Percentiles rank a stretch among this genome's conserved stretches.
Conservation (phyloP, 2,329 filamentous ascomycete species). For the Cadophora sp. region DNA sequence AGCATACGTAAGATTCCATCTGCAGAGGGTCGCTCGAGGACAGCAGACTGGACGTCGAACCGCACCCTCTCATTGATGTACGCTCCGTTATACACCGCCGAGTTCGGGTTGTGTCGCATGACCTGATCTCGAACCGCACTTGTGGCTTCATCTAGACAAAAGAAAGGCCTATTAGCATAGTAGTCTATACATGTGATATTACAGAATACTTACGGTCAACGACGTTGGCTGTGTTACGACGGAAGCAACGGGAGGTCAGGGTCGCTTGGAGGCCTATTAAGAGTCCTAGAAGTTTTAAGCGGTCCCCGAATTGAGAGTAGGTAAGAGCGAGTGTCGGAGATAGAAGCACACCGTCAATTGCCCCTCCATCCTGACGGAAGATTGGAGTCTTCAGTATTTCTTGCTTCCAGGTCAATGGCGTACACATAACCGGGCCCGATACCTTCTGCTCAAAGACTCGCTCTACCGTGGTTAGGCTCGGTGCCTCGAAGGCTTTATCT, state of each 20-base stretch:
- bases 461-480: slow-evolving; percentile 25
- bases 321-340: background rate
- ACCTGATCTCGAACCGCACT: too few species aligned
- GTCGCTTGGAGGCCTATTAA: slow-evolving; percentile 23
- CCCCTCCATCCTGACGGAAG: slow-evolving; percentile 22
- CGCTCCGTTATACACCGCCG: too few species aligned
- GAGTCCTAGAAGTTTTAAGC: slow-evolving; percentile 17
- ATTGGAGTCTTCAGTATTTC: too few species aligned
- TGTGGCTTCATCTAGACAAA: too few species aligned
- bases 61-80: too few species aligned
- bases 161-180: too few species aligned
- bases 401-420: slow-evolving; percentile 29
- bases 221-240: slow-evolving; percentile 32
- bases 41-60: too few species aligned
- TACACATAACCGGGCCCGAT: slow-evolving; percentile 17
- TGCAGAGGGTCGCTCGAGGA: too few species aligned
- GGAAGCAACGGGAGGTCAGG: slow-evolving; percentile 37
- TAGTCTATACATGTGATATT: too few species aligned
- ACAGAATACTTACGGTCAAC: too few species aligned
- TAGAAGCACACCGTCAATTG: background rate
- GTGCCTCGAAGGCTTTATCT: slow-evolving; percentile 29
- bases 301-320: slow-evolving; percentile 23
- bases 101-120: too few species aligned
- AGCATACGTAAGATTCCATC: too few species aligned
- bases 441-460: slow-evolving; percentile 32